Base-by-base conservation (phyloP, 768 basidiomycete genomes). In the Serendipita sp. region DNA sequence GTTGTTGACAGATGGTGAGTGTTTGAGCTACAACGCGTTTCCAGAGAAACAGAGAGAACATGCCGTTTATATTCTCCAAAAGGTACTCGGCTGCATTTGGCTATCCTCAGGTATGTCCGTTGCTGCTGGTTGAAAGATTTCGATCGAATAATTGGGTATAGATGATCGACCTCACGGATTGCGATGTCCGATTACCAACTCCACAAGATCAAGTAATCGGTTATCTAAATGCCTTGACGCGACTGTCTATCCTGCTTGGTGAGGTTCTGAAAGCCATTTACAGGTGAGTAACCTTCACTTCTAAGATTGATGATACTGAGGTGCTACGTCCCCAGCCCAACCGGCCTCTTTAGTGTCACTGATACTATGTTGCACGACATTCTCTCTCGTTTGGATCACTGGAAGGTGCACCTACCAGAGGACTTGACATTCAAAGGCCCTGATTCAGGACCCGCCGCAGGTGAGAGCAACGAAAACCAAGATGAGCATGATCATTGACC, bases 161-260 rank as follows among this genome's bases (percentile, higher is more conserved):
- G 64, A 90, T 95, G 87, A 95, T 99, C 65, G 94, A 97, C 71
- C 82, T 98, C 1, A 84, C 88, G 67, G 96, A 99, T 72, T 99
- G 96, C 72, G 95, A 99, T 72, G 88, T 90, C 3, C 85, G 93
- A 61, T 77, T 96, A 34, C 94, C 94, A 0, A 90, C 90, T 7
- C 90, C 89, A 1, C 92, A 90, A 45, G 86, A 91, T 68, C 79
- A 81, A 14, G 78, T 80, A 63, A 83, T 86, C 70, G 72, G 88
- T 64, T 93, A 93, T 73, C 82, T 92, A 77, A 84, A 89, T 69
- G 92, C 96, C 72, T 84, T 98, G 65, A 85, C 95, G 62, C 86
- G 93, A 62, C 75, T 99, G 61, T 91, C 90, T 65, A 85, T 98
- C 66, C 79, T 98, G 62, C 81, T 98, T 38, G 96, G 96, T 9